Evolutionary conservation across 345 rosid species (phyloP).

Genomic region (Nephelium lappaceum): DNA sequence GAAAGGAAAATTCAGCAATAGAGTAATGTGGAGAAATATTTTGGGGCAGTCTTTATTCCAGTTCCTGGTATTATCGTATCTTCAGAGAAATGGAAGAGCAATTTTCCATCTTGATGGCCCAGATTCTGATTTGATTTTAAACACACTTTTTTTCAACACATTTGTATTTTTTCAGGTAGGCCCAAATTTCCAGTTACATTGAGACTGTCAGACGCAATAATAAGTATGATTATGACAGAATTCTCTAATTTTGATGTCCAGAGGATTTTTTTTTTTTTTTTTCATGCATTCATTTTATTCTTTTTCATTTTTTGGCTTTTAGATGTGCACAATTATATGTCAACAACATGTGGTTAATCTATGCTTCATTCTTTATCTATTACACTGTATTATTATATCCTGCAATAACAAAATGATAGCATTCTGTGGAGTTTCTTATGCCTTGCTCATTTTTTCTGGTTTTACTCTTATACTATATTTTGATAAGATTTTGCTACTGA

Average conservation of each 20-base stretch:
- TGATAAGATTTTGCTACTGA: conserved; percentile 11
- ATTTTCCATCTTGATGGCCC: conserved; percentile 49
- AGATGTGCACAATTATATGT: neutral
- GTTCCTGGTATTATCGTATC: conserved; percentile 64
- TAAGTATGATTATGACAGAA: neutral
- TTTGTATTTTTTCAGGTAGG: conserved; percentile 92
- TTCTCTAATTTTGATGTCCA: neutral
- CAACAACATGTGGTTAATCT: neutral
- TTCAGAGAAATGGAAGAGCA: conserved; percentile 60
- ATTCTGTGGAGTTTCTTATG: neutral
- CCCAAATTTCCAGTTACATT: neutral
- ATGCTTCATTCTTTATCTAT: neutral
- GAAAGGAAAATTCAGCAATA: conserved; percentile 79
- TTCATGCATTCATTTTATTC: neutral
- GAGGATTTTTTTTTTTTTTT: neutral
- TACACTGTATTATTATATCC: neutral
- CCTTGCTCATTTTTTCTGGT: neutral
- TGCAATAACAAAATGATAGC: neutral
- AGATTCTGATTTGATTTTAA: conserved; percentile 64
- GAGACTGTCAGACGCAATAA: neutral
- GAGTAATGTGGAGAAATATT: conserved; percentile 97
- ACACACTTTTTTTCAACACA: conserved; percentile 76
- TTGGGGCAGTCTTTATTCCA: conserved; percentile 89
- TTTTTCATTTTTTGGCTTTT: neutral
- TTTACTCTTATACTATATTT: conserved; percentile 2